Evolutionary conservation across 164 flowering plant genomes (phyloP), one percentile per base, ranked within the genome.

Genomic region (Vitis amurensis): DNA sequence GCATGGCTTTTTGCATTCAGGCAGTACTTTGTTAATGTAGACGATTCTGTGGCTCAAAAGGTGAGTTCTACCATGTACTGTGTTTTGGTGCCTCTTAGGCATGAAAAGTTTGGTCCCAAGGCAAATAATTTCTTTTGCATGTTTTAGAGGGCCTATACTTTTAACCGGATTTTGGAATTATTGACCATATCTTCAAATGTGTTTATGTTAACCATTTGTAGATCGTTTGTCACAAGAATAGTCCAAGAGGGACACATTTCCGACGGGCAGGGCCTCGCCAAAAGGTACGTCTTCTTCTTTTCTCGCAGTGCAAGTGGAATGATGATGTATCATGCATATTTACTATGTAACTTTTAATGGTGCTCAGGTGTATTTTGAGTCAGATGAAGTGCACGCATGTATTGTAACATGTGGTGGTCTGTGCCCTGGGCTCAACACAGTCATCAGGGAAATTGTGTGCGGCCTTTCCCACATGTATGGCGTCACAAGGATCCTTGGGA

Each of bases 261-360:
- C 85, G 97, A 49, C 92, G 96, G 29, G 91, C 94, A 15, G 96
- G 97, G 58, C 97, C 97, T 65, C 93, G 93, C 29, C 88, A 91
- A 70, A 85, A 66, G 88, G 97, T 86, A 69, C 56, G 47, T 47
- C 16, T 17, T 50, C 19, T 50, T 47, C 5, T 49, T 53, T 49
- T 53, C 56, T 52, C 9, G 29, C 50, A 14, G 9, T 55, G 55
- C 50, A 50, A 12, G 3, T 14, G 50, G 47, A 4, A 5, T 13
- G 9, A 10, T 16, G 6, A 6, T 29, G 6, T 17, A 44, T 12
- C 44, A 5, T 57, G 17, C 30, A 9, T 59, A 16, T 13, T 14
- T 61, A 50, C 17, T 23, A 14, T 10, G 6, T 15, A 2, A 0
- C 27, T 12, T 52, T 61, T n/a, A 23, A 30, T 69, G 63, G 30